These are phyloP conservation scores for Sarocladiaceae sp. DNA, from an alignment of 2,329 filamentous ascomycete species.

Conservation along the genomic window DNA sequence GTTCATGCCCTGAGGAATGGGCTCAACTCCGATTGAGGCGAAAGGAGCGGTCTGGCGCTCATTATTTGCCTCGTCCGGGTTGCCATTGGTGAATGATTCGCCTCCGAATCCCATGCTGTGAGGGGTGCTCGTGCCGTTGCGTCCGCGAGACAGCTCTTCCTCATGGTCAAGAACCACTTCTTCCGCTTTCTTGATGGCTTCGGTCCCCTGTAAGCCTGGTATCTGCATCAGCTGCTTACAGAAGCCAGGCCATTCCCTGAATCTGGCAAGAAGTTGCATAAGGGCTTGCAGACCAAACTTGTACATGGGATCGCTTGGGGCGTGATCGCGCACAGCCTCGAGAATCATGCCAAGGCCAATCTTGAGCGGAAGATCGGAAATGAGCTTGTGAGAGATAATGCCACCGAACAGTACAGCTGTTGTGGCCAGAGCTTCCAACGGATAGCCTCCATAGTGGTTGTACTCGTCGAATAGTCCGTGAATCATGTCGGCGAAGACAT, in stretches of 20 bases:
- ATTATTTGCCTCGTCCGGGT: conserved; percentile 51
- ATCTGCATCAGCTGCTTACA: conserved; percentile 81
- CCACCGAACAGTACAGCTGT: conserved; percentile 95
- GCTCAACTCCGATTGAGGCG: conserved; percentile 68
- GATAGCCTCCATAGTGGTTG: conserved; percentile 89
- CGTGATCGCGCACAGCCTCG: conserved; percentile 85
- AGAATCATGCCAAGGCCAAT: conserved; percentile 96
- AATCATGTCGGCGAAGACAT: conserved; percentile 97
- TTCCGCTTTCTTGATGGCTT: conserved; percentile 76
- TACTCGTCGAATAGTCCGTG: conserved; percentile 97
- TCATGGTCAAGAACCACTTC: conserved; percentile 67
- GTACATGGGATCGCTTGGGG: conserved; percentile 85
- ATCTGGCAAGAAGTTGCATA: conserved; percentile 75
- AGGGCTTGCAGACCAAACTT: conserved; percentile 95
- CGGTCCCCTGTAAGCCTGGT: conserved; percentile 73
- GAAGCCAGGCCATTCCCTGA: conserved; percentile 93
- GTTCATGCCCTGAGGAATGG: conserved; percentile 52
- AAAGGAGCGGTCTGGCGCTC: conserved; percentile 68
- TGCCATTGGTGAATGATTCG: conserved; percentile 63
- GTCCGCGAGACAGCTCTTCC: conserved; percentile 50
- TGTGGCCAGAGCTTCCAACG: conserved; percentile 89
- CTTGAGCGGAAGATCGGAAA: conserved; percentile 83
- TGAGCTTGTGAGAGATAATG: conserved; percentile 88
- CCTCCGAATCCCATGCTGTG: conserved; percentile 30
- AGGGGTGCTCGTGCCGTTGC: conserved; percentile 41